Base-by-base conservation (phyloP, 1,139 yeast genomes). In the Scheffersomyces segobiensis region DNA sequence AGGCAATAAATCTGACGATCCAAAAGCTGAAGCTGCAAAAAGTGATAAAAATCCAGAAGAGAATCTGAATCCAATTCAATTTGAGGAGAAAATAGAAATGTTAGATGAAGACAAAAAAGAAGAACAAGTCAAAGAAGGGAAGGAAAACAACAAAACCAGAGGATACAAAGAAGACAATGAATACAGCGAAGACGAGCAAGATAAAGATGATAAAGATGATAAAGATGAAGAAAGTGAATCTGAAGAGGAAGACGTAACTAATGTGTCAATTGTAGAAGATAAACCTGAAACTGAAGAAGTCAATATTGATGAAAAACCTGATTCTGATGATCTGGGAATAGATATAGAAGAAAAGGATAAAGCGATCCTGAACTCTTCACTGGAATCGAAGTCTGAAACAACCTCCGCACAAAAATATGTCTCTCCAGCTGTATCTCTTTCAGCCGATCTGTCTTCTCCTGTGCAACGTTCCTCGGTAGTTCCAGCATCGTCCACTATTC, bases 81-180 rank as follows among this genome's bases (percentile, higher is more conserved):
- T 26, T 47, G 49, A 47, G 18, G 50, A 20, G 8, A 19, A 19
- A 20, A 48, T 20, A 18, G 46, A 60, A 60, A 71, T 72, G 69
- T 49, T 18, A 49, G 24, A 49, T 50, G 48, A 49, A 5, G 42
- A 39, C 26, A 46, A 24, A n/a, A 17, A 52, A 50, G 51, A 20
- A 19, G 47, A n/a, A 49, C 20, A 19, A 50, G 49, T n/a, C n/a
- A n/a, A 51, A 56, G 53, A 52, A 53, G 47, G 46, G 26, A 46
- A 26, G 21, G 50, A 24, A 51, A n/a, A n/a, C n/a, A n/a, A n/a
- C n/a, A n/a, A n/a, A n/a, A n/a, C n/a, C n/a, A n/a, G n/a, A n/a
- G 71, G 53, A 71, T 72, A 57, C 71, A 74, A 70, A 72, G 71
- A 60, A 71, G 67, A 71, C 62, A 51, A 63, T 64, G 53, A 74